phyloP scores from a whole-genome alignment of 305 asterid genomes.

The Fraxinus floribunda region DNA sequence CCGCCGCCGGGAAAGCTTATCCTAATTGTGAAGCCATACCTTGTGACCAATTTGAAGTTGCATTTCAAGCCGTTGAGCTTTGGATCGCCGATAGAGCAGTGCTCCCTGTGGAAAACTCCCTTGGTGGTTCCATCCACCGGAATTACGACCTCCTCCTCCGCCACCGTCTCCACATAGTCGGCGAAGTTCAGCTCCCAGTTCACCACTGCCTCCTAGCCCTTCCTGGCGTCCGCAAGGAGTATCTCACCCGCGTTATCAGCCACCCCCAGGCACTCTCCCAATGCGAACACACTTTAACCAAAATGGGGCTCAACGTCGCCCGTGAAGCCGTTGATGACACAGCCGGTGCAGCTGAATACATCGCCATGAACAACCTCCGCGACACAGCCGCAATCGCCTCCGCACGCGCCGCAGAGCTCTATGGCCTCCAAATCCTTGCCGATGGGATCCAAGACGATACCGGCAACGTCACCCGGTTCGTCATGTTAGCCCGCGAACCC shows the following conservation, averaged over 20 bases:
- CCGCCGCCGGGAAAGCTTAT: constrained; percentile 58
- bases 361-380: constrained; percentile 39
- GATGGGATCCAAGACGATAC: constrained; percentile 52
- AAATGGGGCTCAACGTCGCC: constrained; percentile 38
- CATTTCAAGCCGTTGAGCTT: constrained; percentile 54
- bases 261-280: constrained; percentile 52
- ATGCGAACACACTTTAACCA: constrained; percentile 44
- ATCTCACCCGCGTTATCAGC: constrained; percentile 42
- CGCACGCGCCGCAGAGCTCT: constrained; percentile 45
- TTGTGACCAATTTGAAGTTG: constrained; percentile 55
- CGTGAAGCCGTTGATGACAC: constrained; percentile 52
- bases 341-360: constrained; percentile 51
- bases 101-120: background rate
- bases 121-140: too few species aligned
- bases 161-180: constrained; percentile 57
- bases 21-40: constrained; percentile 54
- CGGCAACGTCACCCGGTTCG: constrained; percentile 50
- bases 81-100: background rate
- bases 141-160: constrained; percentile 26
- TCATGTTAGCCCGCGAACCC: constrained; percentile 52
- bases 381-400: constrained; percentile 54
- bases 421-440: constrained; percentile 34
- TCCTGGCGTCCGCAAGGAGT: constrained; percentile 46
- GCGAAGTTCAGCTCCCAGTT: constrained; percentile 50
- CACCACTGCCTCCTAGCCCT: constrained; percentile 54